Conservation (phyloP, 1,284 basidiomycete genomes). For the Albatrellus sp. region DNA sequence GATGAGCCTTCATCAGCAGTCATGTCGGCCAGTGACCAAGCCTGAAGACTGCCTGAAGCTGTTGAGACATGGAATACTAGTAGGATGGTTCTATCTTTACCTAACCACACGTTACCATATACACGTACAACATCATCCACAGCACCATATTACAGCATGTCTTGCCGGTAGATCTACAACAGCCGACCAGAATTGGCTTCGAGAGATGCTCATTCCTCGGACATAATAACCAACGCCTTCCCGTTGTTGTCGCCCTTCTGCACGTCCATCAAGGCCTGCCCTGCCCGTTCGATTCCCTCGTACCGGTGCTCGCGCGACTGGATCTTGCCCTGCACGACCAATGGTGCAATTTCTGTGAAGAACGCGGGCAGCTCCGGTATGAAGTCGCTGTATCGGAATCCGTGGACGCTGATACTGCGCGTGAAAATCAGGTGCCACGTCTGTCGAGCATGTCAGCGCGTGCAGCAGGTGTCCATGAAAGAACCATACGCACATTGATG, state of each 20-base stretch:
- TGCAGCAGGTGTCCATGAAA: no score
- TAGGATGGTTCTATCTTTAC: no score
- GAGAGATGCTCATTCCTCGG: slow-evolving; percentile 20
- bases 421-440: background rate
- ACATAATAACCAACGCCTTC: slow-evolving; percentile 42
- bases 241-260: slow-evolving; percentile 45
- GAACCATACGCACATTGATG: background rate
- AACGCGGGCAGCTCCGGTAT: slow-evolving; percentile 17
- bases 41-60: no score
- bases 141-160: no score
- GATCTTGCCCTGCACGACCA: slow-evolving; percentile 43
- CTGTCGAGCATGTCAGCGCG: background rate
- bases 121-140: no score
- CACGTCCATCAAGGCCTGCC: slow-evolving; percentile 38
- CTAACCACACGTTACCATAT: no score
- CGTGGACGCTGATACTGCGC: background rate
- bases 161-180: no score
- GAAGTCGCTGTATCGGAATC: background rate
- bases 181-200: no score
- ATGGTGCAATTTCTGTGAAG: slow-evolving; percentile 36
- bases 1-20: no score
- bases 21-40: no score
- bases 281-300: slow-evolving; percentile 37
- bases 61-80: no score
- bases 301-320: slow-evolving; percentile 44